phyloP scores from a whole-genome alignment of 768 basidiomycete genomes.

The Termitomyces sp. region DNA sequence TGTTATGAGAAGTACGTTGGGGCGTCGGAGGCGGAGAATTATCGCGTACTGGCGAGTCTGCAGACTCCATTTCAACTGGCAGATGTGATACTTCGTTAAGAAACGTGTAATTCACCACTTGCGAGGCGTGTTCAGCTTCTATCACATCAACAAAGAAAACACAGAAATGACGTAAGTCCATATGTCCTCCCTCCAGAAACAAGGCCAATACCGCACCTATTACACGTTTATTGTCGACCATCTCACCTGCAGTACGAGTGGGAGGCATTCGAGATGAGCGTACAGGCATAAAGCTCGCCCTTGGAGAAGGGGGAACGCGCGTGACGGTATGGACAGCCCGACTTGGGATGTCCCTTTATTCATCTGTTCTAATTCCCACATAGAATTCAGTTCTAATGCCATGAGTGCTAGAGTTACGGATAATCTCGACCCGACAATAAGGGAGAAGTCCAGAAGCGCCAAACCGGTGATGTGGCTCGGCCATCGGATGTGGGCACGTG shows the following conservation, averaged over 20 bases:
- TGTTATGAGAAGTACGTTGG: constrained; percentile 44
- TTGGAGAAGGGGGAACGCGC: background rate
- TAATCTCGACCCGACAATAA: background rate
- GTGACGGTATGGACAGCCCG: background rate
- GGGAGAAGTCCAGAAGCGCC: background rate
- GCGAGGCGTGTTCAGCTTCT: background rate
- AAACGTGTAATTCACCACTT: constrained; percentile 50
- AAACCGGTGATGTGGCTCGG: background rate
- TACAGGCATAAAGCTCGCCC: background rate
- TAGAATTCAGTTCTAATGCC: background rate
- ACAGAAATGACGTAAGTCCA: background rate
- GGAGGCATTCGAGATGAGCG: background rate
- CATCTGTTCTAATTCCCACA: background rate
- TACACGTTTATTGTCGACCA: background rate
- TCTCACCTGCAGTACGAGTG: background rate
- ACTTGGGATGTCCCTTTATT: constrained; percentile 1
- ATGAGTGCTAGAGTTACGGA: background rate
- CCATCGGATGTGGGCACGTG: background rate
- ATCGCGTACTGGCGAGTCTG: background rate
- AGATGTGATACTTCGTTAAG: constrained; percentile 51
- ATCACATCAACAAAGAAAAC: background rate
- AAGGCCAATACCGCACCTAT: background rate
- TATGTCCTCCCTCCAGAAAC: background rate
- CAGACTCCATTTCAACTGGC: background rate
- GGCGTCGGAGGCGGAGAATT: constrained; percentile 15